Evolutionary conservation across 345 rosid genomes (phyloP).

Genomic region (Sisymbrium altissimum): DNA sequence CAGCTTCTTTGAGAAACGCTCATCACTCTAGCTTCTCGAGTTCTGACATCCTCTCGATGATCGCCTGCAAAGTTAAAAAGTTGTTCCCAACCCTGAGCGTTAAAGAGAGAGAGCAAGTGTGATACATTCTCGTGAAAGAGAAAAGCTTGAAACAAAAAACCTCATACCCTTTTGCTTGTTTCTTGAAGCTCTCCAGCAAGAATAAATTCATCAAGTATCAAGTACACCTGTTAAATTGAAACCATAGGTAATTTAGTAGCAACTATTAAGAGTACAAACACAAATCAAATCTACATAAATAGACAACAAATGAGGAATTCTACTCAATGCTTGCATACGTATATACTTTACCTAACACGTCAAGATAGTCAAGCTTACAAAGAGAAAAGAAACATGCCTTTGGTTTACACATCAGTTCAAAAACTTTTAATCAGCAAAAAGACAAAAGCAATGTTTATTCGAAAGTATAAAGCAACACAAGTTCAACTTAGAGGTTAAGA

Average conservation of each 20-base stretch:
- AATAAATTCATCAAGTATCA: conserved; percentile 97
- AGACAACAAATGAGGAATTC: neutral
- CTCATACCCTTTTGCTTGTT: conserved; percentile 89
- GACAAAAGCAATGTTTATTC: no score
- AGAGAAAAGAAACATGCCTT: neutral
- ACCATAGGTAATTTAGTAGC: neutral
- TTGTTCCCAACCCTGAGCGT: neutral
- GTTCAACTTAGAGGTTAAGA: no score
- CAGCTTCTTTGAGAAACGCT: neutral
- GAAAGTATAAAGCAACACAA: no score
- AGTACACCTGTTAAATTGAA: conserved; percentile 47
- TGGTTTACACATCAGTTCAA: neutral
- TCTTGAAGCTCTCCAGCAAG: conserved; percentile 99
- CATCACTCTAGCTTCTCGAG: conserved; percentile 83
- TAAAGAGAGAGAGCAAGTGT: neutral
- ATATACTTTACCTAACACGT: neutral
- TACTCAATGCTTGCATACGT: neutral
- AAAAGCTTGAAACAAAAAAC: neutral
- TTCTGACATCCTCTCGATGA: conserved; percentile 91
- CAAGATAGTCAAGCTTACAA: neutral
- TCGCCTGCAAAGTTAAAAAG: conserved; percentile 53
- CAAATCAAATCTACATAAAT: neutral
- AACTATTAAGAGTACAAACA: neutral
- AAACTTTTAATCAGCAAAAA: neutral
- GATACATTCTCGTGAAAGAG: neutral